These are phyloP conservation scores for Blumeriella jaapii DNA, from an alignment of 2,329 filamentous ascomycete species.

Conservation along the genomic window DNA sequence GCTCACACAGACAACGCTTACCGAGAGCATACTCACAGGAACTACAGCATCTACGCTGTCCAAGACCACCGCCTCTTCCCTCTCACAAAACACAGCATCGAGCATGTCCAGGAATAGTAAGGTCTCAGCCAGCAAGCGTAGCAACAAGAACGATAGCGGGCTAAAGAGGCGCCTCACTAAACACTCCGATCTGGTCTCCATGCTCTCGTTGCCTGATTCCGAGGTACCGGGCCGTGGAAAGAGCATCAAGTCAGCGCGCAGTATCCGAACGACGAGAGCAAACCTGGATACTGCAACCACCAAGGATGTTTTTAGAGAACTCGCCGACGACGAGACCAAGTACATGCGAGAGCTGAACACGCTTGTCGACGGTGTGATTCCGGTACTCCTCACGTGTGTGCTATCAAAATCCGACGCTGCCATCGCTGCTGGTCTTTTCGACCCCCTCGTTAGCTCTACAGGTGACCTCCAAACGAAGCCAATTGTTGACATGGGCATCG, in stretches of 20 bases:
- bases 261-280: constrained; percentile 62
- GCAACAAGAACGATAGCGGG: constrained; percentile 28
- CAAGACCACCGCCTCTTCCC: constrained; percentile 15
- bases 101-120: constrained; percentile 22
- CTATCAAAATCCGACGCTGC: constrained; percentile 59
- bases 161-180: constrained; percentile 62
- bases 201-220: constrained; percentile 63
- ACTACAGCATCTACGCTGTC: constrained; percentile 18
- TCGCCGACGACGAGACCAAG: constrained; percentile 72
- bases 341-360: constrained; percentile 89
- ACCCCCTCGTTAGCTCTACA: constrained; percentile 35
- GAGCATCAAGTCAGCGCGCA: constrained; percentile 66
- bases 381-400: constrained; percentile 77
- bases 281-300: constrained; percentile 56
- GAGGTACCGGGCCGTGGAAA: constrained; percentile 44
- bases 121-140: constrained; percentile 3
- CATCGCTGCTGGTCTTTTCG: constrained; percentile 56
- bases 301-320: constrained; percentile 66
- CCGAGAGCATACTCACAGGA: constrained; percentile 23
- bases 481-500: constrained; percentile 88
- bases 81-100: constrained; percentile 17
- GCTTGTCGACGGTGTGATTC: constrained; percentile 87
- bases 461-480: constrained; percentile 60
- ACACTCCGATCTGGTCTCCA: constrained; percentile 88
- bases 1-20: constrained; percentile 31